Evolutionary conservation across 176 grass and related monocot genomes (phyloP), one percentile per base, ranked within the genome.

Genomic region (Melocanna baccifera): DNA sequence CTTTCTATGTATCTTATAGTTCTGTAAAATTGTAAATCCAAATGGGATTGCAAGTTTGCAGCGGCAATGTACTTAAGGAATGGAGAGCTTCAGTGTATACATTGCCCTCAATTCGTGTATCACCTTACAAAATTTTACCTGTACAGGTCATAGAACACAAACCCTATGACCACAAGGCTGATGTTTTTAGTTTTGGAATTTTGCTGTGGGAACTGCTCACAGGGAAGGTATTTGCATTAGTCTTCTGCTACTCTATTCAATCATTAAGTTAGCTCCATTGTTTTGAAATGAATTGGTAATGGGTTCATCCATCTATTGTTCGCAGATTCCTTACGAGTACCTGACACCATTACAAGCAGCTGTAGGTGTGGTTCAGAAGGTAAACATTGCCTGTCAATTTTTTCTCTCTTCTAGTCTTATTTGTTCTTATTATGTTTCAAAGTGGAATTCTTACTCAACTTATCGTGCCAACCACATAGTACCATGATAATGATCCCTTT

Each of bases 331-430:
- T 46, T 98, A 98, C 29, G 96, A 98, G 87, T 98, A 95, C 51
- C 75, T 98, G 62, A 98, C 96, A 36, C 96, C 96, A 85, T 84
- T 98, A 70, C 96, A 98, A 92, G 96, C 96, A 90, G 96, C 96
- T 69, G 96, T 98, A 79, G 96, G 96, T 78, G 96, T 98, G 73
- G 96, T 98, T 89, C 96, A 98, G 86, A 98, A 98, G 96, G 96
- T 98, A 93, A 58, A 73, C 26, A 57, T 71, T 76, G 25, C 47
- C 28, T 37, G 25, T 51, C 51, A 74, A 40, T 84, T 53, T 48
- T 48, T 45, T 20, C 2, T 20, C 12, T 2, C 37, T 40, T 47
- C 1, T 45, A 15, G 19, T 67, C 15, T 34, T 85, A 6, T 26
- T 72, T 84, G 8, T 74, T 53, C 26, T 65, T 36, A 40, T 75